These are phyloP conservation scores for Leucocoprinus birnbaumii DNA, from an alignment of 768 basidiomycete species.

Conservation along the genomic window DNA sequence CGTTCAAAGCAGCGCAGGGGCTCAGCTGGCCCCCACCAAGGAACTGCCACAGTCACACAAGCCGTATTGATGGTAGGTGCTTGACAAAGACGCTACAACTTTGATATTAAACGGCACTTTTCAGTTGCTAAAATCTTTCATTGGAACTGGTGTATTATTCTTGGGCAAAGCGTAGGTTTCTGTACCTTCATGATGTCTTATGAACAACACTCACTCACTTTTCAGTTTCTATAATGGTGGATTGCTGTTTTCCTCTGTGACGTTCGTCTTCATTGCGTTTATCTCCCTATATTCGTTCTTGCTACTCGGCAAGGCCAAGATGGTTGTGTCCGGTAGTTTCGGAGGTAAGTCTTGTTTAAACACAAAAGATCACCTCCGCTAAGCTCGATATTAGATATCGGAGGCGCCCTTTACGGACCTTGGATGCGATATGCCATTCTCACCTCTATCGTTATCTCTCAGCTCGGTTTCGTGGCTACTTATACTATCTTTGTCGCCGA, in stretches of 20 bases:
- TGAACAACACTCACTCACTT: neutral
- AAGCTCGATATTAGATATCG: slow-evolving; percentile 64
- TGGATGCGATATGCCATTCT: slow-evolving; percentile 94
- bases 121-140: slow-evolving; percentile 88
- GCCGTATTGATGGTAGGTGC: slow-evolving; percentile 85
- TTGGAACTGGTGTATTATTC: slow-evolving; percentile 95
- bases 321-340: slow-evolving; percentile 88
- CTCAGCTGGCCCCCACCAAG: slow-evolving; percentile 63
- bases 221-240: slow-evolving; percentile 93
- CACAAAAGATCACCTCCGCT: neutral
- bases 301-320: slow-evolving; percentile 83
- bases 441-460: slow-evolving; percentile 83
- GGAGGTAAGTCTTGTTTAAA: slow-evolving; percentile 53
- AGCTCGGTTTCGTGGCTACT: slow-evolving; percentile 84
- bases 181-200: neutral
- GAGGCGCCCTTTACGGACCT: slow-evolving; percentile 85
- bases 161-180: slow-evolving; percentile 83
- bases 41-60: slow-evolving; percentile 88
- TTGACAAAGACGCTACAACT: neutral
- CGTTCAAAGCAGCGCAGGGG: slow-evolving; percentile 50
- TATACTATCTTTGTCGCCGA: slow-evolving; percentile 97
- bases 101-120: slow-evolving; percentile 1
- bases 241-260: slow-evolving; percentile 79
- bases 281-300: slow-evolving; percentile 94
- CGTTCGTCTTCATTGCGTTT: slow-evolving; percentile 76